Evolutionary conservation across 345 rosid genomes (phyloP).

Genomic region (Gossypium rotundifolium): DNA sequence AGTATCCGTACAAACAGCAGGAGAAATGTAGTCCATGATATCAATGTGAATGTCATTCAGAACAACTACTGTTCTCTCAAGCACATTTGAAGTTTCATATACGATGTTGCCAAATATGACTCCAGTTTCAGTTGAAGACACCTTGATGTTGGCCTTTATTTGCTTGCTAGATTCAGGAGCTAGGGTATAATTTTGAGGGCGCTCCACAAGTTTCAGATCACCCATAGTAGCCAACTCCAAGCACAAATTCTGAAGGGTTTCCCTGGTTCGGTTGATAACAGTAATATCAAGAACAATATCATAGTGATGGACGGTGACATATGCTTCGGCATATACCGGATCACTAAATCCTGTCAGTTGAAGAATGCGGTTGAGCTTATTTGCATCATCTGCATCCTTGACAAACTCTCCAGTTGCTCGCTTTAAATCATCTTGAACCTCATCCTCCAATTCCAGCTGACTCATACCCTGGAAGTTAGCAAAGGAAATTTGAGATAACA

Average conservation of each 20-base stretch:
- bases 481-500: not conserved
- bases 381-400: constrained; percentile 90
- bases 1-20: constrained; percentile 77
- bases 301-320: constrained; percentile 92
- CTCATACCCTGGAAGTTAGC: constrained; percentile 73
- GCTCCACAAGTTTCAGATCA: constrained; percentile 96
- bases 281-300: constrained; percentile 96
- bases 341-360: constrained; percentile 99
- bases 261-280: constrained; percentile 88
- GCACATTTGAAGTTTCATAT: constrained; percentile 87
- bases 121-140: constrained; percentile 95
- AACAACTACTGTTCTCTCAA: constrained; percentile 75
- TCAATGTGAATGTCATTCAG: constrained; percentile 93
- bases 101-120: constrained; percentile 97
- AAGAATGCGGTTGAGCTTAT: constrained; percentile 91
- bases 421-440: constrained; percentile 92
- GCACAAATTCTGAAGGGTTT: constrained; percentile 95
- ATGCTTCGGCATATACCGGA: constrained; percentile 98
- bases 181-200: constrained; percentile 94
- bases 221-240: constrained; percentile 99
- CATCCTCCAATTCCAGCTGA: constrained; percentile 98
- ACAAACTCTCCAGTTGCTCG: constrained; percentile 98
- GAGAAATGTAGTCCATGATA: constrained; percentile 97
- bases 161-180: constrained; percentile 95
- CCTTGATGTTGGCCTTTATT: constrained; percentile 98